Conservation (phyloP, 2,329 filamentous ascomycete species). For the Madurella fahalii region DNA sequence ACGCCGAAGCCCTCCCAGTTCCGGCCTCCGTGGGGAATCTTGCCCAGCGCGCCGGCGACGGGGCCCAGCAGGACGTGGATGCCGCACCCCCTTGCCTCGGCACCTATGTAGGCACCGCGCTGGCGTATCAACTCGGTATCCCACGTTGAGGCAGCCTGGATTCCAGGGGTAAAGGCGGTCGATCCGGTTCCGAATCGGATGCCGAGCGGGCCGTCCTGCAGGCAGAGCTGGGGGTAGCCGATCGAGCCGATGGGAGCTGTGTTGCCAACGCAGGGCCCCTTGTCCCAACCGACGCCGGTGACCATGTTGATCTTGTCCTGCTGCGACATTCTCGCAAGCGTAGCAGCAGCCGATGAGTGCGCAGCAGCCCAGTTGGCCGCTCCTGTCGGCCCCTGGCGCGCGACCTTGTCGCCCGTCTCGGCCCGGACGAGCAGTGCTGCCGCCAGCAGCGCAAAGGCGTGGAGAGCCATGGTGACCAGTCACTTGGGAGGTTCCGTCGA, state of each 20-base stretch:
- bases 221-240: slow-evolving; percentile 67
- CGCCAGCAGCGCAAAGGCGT: slow-evolving; percentile 18
- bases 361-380: slow-evolving; percentile 58
- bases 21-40: slow-evolving; percentile 67
- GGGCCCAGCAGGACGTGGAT: slow-evolving; percentile 74
- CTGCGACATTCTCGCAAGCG: slow-evolving; percentile 66
- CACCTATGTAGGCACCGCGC: slow-evolving; percentile 64
- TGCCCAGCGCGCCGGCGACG: slow-evolving; percentile 69
- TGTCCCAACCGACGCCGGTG: slow-evolving; percentile 71
- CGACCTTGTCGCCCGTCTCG: slow-evolving; percentile 13
- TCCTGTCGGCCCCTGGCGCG: slow-evolving; percentile 15
- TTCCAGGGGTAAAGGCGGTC: slow-evolving; percentile 74
- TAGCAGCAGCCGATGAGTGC: slow-evolving; percentile 62
- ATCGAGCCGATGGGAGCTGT: slow-evolving; percentile 52
- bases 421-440: slow-evolving; percentile 18
- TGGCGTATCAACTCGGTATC: slow-evolving; percentile 69
- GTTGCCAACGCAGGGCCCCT: slow-evolving; percentile 65
- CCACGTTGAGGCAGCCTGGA: slow-evolving; percentile 77
- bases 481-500: not conserved
- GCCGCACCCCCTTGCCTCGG: slow-evolving; percentile 66
- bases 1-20: slow-evolving; percentile 83
- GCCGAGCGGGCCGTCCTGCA: slow-evolving; percentile 78
- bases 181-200: slow-evolving; percentile 66
- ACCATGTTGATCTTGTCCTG: slow-evolving; percentile 77
- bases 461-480: slow-evolving; percentile 16